phyloP scores from a whole-genome alignment of 2,329 filamentous ascomycete genomes.

The Sporothrix variecibatus region DNA sequence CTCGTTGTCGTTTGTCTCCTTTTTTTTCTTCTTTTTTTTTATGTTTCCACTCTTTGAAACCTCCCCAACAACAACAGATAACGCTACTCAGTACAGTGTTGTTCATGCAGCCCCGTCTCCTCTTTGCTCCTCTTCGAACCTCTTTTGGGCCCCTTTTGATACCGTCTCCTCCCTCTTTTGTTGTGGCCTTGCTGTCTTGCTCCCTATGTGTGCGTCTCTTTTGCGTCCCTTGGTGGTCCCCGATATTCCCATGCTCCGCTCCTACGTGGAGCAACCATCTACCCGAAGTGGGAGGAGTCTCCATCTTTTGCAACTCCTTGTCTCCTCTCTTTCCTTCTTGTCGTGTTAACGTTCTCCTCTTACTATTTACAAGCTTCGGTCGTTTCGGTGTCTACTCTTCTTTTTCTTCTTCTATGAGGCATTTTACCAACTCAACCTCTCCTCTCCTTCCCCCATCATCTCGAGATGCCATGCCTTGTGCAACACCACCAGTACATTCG shows the following conservation, averaged over 20 bases:
- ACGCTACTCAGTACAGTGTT: not conserved
- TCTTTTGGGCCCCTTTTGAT: not conserved
- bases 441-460: not conserved
- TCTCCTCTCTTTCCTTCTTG: not conserved
- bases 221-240: not conserved
- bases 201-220: not conserved
- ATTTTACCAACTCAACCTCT: conserved; percentile 3
- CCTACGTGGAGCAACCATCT: conserved; percentile 13
- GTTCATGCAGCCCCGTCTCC: not conserved
- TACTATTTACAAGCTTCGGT: not conserved
- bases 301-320: not conserved
- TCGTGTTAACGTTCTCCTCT: not conserved
- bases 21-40: not conserved
- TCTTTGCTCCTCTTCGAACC: not conserved
- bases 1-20: not conserved
- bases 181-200: not conserved
- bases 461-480: conserved; percentile 9
- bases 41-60: not conserved
- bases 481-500: not conserved
- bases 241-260: conserved; percentile 17
- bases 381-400: not conserved
- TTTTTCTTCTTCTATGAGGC: conserved; percentile 6
- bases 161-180: not conserved
- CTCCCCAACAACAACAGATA: not conserved
- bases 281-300: conserved; percentile 7